Conservation (phyloP, 805 yeast genomes). For the Danielia oregonensis region DNA sequence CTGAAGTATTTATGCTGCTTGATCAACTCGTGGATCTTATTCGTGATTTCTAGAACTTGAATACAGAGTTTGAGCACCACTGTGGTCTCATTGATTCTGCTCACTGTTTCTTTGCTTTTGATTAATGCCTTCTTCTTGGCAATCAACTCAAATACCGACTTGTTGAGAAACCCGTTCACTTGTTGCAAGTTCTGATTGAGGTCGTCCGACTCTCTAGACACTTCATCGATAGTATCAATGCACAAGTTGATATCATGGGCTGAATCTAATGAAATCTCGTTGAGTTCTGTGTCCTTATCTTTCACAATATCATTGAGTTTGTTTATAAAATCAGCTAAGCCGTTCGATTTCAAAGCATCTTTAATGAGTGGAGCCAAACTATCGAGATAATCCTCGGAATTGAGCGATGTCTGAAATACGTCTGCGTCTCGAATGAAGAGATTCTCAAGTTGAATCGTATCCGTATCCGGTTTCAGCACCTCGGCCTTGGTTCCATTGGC, state of each 20-base stretch:
- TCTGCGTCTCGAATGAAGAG: conserved; percentile 39
- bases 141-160: conserved; percentile 64
- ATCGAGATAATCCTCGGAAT: conserved; percentile 70
- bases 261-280: conserved; percentile 56
- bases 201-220: conserved; percentile 53
- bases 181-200: conserved; percentile 53
- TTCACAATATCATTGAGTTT: conserved; percentile 54
- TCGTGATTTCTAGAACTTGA: conserved; percentile 80
- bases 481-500: neutral
- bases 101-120: conserved; percentile 58
- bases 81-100: conserved; percentile 68
- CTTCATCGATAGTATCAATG: conserved; percentile 57
- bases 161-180: conserved; percentile 55
- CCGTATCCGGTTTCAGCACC: no score
- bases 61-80: conserved; percentile 67
- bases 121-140: conserved; percentile 57
- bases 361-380: conserved; percentile 74
- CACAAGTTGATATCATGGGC: conserved; percentile 56
- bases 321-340: conserved; percentile 53
- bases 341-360: conserved; percentile 52
- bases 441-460: conserved; percentile 32
- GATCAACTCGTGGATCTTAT: conserved; percentile 78
- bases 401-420: conserved; percentile 43
- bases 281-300: conserved; percentile 60
- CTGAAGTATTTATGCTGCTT: conserved; percentile 73